Evolutionary conservation across 2,329 filamentous ascomycete genomes (phyloP).

Genomic region (Epichloe gansuensis): DNA sequence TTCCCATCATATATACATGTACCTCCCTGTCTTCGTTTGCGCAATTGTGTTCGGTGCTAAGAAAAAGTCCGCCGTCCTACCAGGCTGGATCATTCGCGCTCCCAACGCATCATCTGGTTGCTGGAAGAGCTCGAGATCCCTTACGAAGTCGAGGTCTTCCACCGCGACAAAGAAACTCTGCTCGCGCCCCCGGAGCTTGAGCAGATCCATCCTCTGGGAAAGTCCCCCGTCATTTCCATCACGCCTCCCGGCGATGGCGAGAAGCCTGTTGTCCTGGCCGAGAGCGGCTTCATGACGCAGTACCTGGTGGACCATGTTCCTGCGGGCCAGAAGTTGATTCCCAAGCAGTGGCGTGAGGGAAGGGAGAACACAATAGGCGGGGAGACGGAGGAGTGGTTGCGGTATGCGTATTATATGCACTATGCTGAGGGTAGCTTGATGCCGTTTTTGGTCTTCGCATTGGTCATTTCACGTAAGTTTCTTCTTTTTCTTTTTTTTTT

Average conservation of each 20-base stretch:
- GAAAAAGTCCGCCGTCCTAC: neutral
- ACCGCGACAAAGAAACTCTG: constrained; percentile 46
- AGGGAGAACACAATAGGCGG: constrained; percentile 43
- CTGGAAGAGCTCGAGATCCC: constrained; percentile 68
- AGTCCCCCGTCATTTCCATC: constrained; percentile 68
- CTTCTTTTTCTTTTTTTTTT: neutral
- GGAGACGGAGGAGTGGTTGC: constrained; percentile 47
- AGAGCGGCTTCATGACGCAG: constrained; percentile 70
- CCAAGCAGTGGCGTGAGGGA: constrained; percentile 41
- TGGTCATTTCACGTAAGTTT: constrained; percentile 44
- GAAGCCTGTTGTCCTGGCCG: constrained; percentile 53
- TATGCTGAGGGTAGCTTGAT: constrained; percentile 79
- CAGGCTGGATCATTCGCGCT: constrained; percentile 74
- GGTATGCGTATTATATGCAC: constrained; percentile 60
- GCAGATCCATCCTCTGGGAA: constrained; percentile 72
- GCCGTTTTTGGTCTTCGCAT: constrained; percentile 49
- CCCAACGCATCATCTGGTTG: constrained; percentile 75
- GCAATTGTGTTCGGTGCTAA: neutral
- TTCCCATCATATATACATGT: too few relatives aligned
- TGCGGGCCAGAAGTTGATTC: constrained; percentile 33
- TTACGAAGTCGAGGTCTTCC: constrained; percentile 71
- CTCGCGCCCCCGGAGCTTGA: constrained; percentile 67
- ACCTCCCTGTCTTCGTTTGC: neutral
- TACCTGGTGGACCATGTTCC: constrained; percentile 60
- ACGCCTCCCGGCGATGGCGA: constrained; percentile 24